Evolutionary conservation across 2,329 filamentous ascomycete genomes (phyloP).

Genomic region (Metarhizium rileyi): DNA sequence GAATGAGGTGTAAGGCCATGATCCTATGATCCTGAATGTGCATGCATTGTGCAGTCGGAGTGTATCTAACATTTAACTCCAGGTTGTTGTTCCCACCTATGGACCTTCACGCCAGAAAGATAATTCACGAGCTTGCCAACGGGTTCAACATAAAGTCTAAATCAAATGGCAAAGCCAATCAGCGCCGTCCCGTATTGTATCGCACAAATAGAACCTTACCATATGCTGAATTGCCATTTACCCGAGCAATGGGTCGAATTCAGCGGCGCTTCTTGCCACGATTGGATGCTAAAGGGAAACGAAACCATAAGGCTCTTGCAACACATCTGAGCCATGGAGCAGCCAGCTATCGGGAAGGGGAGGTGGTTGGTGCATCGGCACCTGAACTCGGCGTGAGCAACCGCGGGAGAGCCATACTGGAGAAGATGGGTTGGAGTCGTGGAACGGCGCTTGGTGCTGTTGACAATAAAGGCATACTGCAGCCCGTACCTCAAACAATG

Average conservation of each 20-base stretch:
- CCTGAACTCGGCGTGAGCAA: conserved; percentile 78
- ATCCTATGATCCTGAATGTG: too few species aligned
- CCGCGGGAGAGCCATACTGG: conserved; percentile 75
- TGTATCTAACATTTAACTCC: conserved; percentile 5
- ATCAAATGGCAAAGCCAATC: conserved; percentile 63
- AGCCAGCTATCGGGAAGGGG: conserved; percentile 64
- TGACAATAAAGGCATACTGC: conserved; percentile 81
- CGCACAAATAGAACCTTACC: conserved; percentile 58
- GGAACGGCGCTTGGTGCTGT: conserved; percentile 74
- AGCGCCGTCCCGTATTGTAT: conserved; percentile 67
- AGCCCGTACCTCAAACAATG: conserved; percentile 78
- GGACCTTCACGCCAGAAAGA: conserved; percentile 65
- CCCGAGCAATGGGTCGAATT: conserved; percentile 35
- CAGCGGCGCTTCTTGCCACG: conserved; percentile 46
- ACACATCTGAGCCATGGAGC: conserved; percentile 12
- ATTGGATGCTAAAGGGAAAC: conserved; percentile 32
- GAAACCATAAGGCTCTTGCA: conserved; percentile 20
- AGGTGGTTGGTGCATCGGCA: conserved; percentile 76
- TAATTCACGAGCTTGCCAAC: conserved; percentile 69
- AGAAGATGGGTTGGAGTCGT: conserved; percentile 94
- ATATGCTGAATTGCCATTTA: conserved; percentile 49
- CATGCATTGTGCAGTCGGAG: too few species aligned
- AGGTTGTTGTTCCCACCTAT: conserved; percentile 76
- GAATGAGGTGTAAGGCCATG: conserved; percentile 47
- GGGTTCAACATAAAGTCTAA: conserved; percentile 73